phyloP scores from a whole-genome alignment of 192 early-diverging fungal genomes.

The Irineochytrium annulatum region DNA sequence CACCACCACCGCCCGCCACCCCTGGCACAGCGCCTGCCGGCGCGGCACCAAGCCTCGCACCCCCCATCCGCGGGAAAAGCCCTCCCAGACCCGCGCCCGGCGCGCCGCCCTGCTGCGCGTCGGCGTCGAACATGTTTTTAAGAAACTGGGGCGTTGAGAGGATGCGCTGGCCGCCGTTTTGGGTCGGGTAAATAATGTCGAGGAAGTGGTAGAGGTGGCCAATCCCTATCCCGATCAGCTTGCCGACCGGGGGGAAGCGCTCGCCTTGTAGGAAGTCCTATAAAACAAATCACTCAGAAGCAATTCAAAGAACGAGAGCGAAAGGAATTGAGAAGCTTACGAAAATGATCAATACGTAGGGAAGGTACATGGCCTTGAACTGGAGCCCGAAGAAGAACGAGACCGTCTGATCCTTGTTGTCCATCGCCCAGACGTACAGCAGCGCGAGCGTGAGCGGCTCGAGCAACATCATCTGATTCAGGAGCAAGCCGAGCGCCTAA shows the following conservation, averaged over 20 bases:
- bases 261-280: constrained; percentile 49
- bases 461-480: constrained; percentile 30
- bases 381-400: constrained; percentile 70
- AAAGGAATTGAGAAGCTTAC: constrained; percentile 19
- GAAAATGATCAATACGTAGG: constrained; percentile 60
- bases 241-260: constrained; percentile 37
- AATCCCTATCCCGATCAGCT: constrained; percentile 63
- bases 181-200: constrained; percentile 59
- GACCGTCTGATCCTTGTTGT: constrained; percentile 52
- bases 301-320: neutral
- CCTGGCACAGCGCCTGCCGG: constrained; percentile 1
- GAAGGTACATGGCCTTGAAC: constrained; percentile 75
- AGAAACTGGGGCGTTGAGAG: constrained; percentile 61
- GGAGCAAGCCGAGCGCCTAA: constrained; percentile 11
- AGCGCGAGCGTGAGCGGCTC: constrained; percentile 58
- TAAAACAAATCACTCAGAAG: neutral
- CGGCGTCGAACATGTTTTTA: constrained; percentile 18
- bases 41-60: constrained; percentile 6
- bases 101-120: constrained; percentile 9
- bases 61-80: neutral
- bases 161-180: constrained; percentile 54
- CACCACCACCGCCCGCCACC: constrained; percentile 1
- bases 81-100: constrained; percentile 12
- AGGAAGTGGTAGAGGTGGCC: constrained; percentile 76
- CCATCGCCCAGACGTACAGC: constrained; percentile 74